A percentile compares a stretch with the other conserved stretches of the same genome.
These are phyloP conservation scores for Linnemannia hyalina DNA, from an alignment of 192 early-diverging fungal species.

Conservation along the genomic window DNA sequence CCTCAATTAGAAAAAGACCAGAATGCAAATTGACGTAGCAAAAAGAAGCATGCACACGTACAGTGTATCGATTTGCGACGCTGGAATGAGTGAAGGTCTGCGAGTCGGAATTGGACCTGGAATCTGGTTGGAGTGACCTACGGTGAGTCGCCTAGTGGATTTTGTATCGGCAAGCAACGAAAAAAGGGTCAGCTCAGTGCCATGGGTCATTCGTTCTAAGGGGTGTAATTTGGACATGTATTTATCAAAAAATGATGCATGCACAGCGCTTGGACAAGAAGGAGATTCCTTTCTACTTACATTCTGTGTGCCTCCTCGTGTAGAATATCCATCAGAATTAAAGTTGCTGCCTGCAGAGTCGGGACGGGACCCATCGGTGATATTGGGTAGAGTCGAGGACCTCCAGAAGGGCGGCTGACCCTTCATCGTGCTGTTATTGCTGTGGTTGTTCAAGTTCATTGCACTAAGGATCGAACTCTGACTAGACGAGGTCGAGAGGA, in stretches of 20 bases:
- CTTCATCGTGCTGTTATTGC: background rate
- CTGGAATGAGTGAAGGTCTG: background rate
- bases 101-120: slow-evolving; percentile 18
- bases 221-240: background rate
- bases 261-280: background rate
- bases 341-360: slow-evolving; percentile 24
- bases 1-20: background rate
- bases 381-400: slow-evolving; percentile 28
- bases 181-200: background rate
- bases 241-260: background rate
- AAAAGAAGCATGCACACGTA: background rate
- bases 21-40: background rate
- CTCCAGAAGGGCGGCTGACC: slow-evolving; percentile 18
- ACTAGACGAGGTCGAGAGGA: slow-evolving; percentile 36
- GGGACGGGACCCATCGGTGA: slow-evolving; percentile 17
- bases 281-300: background rate
- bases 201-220: background rate
- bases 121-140: slow-evolving; percentile 29
- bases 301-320: slow-evolving; percentile 6
- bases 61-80: slow-evolving; percentile 42
- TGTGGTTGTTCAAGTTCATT: slow-evolving; percentile 16
- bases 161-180: background rate
- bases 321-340: slow-evolving; percentile 12
- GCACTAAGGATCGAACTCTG: slow-evolving; percentile 32
- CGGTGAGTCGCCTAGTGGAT: background rate